phyloP scores from a whole-genome alignment of 768 basidiomycete genomes.

The Strobilomyces echinocephalus region DNA sequence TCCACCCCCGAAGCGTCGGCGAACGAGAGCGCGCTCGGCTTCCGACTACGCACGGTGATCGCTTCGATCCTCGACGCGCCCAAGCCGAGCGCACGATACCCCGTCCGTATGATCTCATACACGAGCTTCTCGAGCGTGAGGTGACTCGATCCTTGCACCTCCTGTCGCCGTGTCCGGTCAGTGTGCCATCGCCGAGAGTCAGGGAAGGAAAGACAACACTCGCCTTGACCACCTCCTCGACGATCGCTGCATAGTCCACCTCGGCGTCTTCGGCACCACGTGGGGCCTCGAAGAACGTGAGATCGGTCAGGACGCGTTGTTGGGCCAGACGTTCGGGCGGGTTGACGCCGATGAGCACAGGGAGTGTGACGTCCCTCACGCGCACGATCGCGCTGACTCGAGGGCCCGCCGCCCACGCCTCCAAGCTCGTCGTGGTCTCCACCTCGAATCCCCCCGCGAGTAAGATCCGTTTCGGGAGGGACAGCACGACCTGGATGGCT shows the following conservation, averaged over 20 bases:
- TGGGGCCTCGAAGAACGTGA: constrained; percentile 39
- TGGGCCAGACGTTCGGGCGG: constrained; percentile 61
- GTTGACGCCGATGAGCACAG: constrained; percentile 66
- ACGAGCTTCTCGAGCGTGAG: constrained; percentile 23
- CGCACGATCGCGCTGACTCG: constrained; percentile 27
- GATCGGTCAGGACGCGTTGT: constrained; percentile 56
- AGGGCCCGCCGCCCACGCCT: background rate
- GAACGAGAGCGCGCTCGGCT: constrained; percentile 68
- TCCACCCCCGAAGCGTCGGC: constrained; percentile 60
- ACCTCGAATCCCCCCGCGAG: constrained; percentile 43
- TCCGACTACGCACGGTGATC: constrained; percentile 55
- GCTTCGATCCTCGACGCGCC: constrained; percentile 31
- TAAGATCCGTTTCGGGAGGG: constrained; percentile 48
- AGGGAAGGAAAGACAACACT: background rate
- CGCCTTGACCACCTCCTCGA: constrained; percentile 30
- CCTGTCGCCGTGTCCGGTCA: background rate
- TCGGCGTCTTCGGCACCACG: constrained; percentile 2
- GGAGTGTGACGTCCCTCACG: constrained; percentile 45
- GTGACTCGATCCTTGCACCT: constrained; percentile 8
- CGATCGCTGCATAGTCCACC: constrained; percentile 36
- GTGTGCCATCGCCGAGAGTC: no score
- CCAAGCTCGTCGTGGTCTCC: constrained; percentile 30
- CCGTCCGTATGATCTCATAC: constrained; percentile 46
- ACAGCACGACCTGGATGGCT: constrained; percentile 39
- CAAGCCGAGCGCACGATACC: constrained; percentile 57